Evolutionary conservation across 306 rosid species (phyloP).

Genomic region (Astragalus glycyphyllos): DNA sequence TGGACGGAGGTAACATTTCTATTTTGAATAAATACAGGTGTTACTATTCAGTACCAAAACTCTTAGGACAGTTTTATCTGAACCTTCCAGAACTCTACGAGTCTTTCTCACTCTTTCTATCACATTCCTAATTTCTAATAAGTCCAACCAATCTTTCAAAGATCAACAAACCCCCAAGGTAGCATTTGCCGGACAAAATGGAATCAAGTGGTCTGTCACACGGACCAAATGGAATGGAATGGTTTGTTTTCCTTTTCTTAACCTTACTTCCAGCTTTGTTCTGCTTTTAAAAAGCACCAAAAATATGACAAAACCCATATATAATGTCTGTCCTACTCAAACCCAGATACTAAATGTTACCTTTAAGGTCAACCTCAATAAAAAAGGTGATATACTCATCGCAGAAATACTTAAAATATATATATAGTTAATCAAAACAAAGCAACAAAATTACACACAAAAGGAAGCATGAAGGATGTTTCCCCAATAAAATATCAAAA

Average conservation of each 20-base stretch:
- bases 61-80: no score
- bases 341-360: not conserved
- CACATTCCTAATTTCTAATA: no score
- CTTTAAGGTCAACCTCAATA: conserved; percentile 16
- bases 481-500: not conserved
- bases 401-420: conserved; percentile 1
- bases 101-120: no score
- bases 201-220: not conserved
- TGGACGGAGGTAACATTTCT: no score
- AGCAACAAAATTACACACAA: not conserved
- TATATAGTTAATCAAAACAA: conserved; percentile 3
- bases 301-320: not conserved
- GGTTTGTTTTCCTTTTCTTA: not conserved
- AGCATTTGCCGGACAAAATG: not conserved
- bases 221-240: not conserved
- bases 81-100: no score
- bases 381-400: not conserved
- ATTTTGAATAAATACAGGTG: no score
- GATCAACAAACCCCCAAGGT: conserved; percentile 4
- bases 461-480: conserved; percentile 4
- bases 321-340: conserved; percentile 19
- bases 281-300: not conserved
- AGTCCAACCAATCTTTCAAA: not conserved
- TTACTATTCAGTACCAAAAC: no score
- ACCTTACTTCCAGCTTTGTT: conserved; percentile 3